A percentile compares a stretch with the other conserved stretches of the same genome.
phyloP scores from a whole-genome alignment of 2,329 filamentous ascomycete species.

The Lasiodiplodia sp. region DNA sequence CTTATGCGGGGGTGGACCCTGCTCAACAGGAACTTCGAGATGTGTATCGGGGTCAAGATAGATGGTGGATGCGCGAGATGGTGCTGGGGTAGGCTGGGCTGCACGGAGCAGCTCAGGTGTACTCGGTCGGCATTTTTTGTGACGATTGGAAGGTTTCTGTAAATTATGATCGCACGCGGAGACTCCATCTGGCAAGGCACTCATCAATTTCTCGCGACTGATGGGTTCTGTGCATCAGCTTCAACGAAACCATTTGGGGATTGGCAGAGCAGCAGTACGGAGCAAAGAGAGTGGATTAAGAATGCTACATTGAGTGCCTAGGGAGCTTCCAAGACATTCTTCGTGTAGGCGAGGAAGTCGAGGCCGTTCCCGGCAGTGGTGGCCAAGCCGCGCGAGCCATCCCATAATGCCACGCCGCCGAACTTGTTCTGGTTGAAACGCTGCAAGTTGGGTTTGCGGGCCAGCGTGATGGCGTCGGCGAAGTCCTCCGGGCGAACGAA shows the following conservation, averaged over 20 bases:
- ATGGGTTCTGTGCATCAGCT: neutral
- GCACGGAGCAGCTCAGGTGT: conserved; percentile 3
- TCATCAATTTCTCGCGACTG: conserved; percentile 9
- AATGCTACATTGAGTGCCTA: conserved; percentile 6
- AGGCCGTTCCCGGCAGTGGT: conserved; percentile 16
- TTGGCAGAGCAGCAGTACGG: neutral
- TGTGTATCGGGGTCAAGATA: conserved; percentile 1
- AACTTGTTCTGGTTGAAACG: conserved; percentile 24
- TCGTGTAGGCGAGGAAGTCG: conserved; percentile 25
- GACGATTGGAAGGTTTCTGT: neutral
- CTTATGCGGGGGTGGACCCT: no score
- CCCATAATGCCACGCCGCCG: conserved; percentile 25
- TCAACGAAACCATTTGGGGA: neutral
- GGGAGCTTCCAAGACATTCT: conserved; percentile 23
- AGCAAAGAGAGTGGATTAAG: conserved; percentile 15
- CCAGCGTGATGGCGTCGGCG: conserved; percentile 9
- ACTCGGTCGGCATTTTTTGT: neutral
- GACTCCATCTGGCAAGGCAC: conserved; percentile 11
- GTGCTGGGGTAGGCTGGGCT: conserved; percentile 5
- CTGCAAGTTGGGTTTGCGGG: conserved; percentile 6
- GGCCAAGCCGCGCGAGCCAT: conserved; percentile 24
- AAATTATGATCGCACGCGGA: neutral
- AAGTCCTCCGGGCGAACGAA: conserved; percentile 16
- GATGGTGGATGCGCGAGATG: conserved; percentile 9
- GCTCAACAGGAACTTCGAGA: neutral